Conservation (phyloP, 768 basidiomycete species). For the Floccularia luteovirens region DNA sequence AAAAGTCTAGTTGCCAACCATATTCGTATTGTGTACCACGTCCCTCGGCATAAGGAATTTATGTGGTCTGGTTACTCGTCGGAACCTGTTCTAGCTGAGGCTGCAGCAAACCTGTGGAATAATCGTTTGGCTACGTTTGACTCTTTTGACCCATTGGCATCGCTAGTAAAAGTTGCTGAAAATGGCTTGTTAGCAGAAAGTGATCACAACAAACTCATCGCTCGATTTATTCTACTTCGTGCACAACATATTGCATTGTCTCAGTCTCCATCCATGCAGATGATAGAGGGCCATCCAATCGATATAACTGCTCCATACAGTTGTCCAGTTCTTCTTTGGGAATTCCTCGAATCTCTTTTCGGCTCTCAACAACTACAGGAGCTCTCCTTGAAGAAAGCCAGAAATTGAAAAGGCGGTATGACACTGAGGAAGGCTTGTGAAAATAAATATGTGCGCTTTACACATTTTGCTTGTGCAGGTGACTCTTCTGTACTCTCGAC, state of each 20-base stretch:
- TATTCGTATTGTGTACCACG: neutral
- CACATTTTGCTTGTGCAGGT: neutral
- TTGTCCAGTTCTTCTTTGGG: neutral
- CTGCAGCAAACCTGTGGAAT: neutral
- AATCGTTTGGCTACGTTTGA: no score
- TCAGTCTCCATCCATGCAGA: neutral
- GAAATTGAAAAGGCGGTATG: neutral
- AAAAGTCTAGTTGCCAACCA: neutral
- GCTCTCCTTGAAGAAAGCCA: neutral
- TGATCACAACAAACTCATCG: neutral
- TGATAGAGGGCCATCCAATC: neutral
- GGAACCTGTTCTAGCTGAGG: constrained; percentile 1
- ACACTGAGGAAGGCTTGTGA: neutral
- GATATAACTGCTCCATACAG: no score
- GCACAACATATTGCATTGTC: neutral
- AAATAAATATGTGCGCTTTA: constrained; percentile 1
- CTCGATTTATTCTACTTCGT: neutral
- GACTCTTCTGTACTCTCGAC: neutral
- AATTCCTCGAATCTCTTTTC: neutral
- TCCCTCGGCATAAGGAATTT: neutral
- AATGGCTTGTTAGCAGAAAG: neutral
- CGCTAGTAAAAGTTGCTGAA: neutral
- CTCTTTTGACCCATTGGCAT: neutral
- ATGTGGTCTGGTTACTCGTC: neutral
- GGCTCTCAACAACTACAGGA: neutral